Evolutionary conservation across 768 basidiomycete species (phyloP).

Genomic region (Auricularia sp.): DNA sequence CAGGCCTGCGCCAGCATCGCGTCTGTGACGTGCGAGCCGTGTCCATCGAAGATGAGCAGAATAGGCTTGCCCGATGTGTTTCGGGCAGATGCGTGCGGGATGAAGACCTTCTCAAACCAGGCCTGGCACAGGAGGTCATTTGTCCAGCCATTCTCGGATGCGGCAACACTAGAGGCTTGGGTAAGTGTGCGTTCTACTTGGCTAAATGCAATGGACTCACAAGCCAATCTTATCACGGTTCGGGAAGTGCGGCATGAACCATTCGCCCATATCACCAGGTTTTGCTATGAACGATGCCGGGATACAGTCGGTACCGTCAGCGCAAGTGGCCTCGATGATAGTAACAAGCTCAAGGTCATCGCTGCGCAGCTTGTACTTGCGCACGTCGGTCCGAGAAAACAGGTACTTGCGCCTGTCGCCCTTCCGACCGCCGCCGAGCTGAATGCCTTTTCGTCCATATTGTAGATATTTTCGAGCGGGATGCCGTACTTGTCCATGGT

Average conservation of each 20-base stretch:
- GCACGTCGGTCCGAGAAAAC: slow-evolving; percentile 13
- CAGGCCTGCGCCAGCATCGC: slow-evolving; percentile 12
- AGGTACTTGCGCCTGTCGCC: slow-evolving; percentile 8
- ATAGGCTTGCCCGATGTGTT: slow-evolving; percentile 6
- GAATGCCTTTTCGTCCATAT: slow-evolving; percentile 8
- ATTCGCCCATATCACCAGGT: slow-evolving; percentile 13
- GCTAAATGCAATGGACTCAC: background rate
- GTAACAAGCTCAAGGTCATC: slow-evolving; percentile 37
- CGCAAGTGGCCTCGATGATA: slow-evolving; percentile 34
- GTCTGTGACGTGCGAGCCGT: slow-evolving; percentile 6
- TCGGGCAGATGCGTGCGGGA: background rate
- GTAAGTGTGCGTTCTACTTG: background rate
- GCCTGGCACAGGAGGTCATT: slow-evolving; percentile 10
- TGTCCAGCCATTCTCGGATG: background rate
- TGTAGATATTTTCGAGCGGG: slow-evolving; percentile 9
- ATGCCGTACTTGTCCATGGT: slow-evolving; percentile 5
- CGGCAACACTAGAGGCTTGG: background rate
- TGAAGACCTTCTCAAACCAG: slow-evolving; percentile 4
- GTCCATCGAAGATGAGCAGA: slow-evolving; percentile 11
- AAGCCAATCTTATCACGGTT: slow-evolving; percentile 10
- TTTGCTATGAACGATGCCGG: background rate
- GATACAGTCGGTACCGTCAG: slow-evolving; percentile 23
- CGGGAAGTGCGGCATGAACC: slow-evolving; percentile 18
- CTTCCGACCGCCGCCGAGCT: slow-evolving; percentile 9
- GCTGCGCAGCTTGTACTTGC: slow-evolving; percentile 16